phyloP scores from a whole-genome alignment of 768 basidiomycete species.

The Mycena pura region DNA sequence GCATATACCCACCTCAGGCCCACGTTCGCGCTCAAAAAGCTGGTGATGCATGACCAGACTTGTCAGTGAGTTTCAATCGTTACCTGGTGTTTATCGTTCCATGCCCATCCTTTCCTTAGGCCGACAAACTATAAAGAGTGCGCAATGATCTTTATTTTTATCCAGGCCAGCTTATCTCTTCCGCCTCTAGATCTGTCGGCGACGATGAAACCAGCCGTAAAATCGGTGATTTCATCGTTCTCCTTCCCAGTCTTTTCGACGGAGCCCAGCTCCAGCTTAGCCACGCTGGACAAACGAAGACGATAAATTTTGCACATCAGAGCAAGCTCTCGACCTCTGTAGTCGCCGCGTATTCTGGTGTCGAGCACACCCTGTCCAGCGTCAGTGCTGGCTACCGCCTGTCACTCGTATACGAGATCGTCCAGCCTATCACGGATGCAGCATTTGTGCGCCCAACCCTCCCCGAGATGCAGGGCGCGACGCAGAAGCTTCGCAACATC shows the following conservation, averaged over 20 bases:
- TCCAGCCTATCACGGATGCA: slow-evolving; percentile 10
- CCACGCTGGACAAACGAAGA: neutral
- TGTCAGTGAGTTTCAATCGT: slow-evolving; percentile 1
- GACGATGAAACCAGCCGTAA: slow-evolving; percentile 16
- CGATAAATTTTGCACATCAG: neutral
- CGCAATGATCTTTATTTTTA: too few species aligned
- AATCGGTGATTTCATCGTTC: slow-evolving; percentile 18
- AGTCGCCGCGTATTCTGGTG: neutral
- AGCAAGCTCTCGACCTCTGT: neutral
- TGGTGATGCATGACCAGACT: slow-evolving; percentile 14
- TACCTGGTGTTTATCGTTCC: neutral
- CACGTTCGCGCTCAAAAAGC: slow-evolving; percentile 4
- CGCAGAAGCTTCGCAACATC: slow-evolving; percentile 15
- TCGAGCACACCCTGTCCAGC: neutral
- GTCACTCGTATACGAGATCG: slow-evolving; percentile 11
- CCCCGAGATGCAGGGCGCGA: slow-evolving; percentile 23
- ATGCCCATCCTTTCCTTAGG: neutral
- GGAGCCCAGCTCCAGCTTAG: slow-evolving; percentile 21
- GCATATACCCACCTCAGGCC: neutral
- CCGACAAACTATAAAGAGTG: slow-evolving; percentile 15
- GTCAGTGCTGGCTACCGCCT: slow-evolving; percentile 5
- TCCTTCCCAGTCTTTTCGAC: slow-evolving; percentile 22
- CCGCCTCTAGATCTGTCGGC: neutral
- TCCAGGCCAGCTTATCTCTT: neutral
- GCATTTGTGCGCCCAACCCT: slow-evolving; percentile 13